Percentiles rank a stretch among this genome's conserved stretches.
These are phyloP conservation scores for Gossypium laxum DNA, from an alignment of 441 rosid species.

Conservation along the genomic window DNA sequence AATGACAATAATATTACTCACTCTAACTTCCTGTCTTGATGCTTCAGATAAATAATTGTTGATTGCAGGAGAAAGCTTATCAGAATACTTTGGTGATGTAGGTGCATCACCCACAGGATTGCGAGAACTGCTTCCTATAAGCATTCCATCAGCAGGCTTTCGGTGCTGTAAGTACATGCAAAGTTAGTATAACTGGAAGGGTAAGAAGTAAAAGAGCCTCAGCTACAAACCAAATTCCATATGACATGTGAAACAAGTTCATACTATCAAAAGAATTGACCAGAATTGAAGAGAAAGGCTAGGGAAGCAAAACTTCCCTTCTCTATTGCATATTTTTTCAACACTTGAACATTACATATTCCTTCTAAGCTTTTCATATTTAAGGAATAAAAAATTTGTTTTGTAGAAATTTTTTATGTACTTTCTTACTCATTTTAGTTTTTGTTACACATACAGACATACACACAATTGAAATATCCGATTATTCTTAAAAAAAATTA, in stretches of 20 bases:
- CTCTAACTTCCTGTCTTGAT: conserved; percentile 95
- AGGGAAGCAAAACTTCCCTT: not conserved
- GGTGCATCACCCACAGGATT: conserved; percentile 76
- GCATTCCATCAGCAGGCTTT: conserved; percentile 84
- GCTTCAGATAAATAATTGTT: conserved; percentile 93
- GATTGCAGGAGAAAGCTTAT: conserved; percentile 91
- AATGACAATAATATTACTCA: conserved; percentile 28
- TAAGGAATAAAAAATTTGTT: not conserved
- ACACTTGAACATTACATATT: not conserved
- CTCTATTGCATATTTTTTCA: not conserved
- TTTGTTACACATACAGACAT: not conserved
- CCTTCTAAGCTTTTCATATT: not conserved
- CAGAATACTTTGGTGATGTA: conserved; percentile 91
- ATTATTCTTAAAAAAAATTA: not conserved
- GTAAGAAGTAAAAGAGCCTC: not conserved
- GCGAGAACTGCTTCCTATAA: conserved; percentile 81
- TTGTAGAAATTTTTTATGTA: not conserved
- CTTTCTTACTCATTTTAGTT: not conserved
- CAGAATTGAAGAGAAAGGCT: not conserved
- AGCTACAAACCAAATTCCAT: not conserved
- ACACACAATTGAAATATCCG: not conserved
- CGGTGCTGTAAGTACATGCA: conserved; percentile 53
- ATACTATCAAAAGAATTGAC: not conserved
- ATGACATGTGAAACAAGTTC: not conserved
- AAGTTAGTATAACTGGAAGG: conserved; percentile 7